Evolutionary conservation across 495 filamentous ascomycete genomes (phyloP), one percentile per base, ranked within the genome.

Genomic region (Penicillium paradoxum): DNA sequence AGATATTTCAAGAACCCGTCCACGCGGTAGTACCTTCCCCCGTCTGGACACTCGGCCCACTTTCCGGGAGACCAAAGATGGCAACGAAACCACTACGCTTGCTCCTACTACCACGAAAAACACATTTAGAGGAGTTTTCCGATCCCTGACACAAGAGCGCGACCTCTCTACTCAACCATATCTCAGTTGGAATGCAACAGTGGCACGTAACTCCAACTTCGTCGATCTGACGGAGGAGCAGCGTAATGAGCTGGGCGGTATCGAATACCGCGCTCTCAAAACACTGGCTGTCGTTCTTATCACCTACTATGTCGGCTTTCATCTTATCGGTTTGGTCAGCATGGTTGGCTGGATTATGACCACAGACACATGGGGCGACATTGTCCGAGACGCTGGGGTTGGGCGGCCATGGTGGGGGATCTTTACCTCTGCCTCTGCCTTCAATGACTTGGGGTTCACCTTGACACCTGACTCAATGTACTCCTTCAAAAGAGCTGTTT

Each of bases 391-490:
- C 2, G 77, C 71, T 59, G 87, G 85, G 4, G 70, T 86, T 59
- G 83, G 74, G 55, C 80, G 83, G 32, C 77, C 79, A 0, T 97
- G 92, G 92, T 97, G 92, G 91, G 90, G 79, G 4, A 83, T 97
- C 53, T 98, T 90, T 73, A 95, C 89, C 2, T 59, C 89, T 14
- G 84, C 77, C 19, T 95, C 92, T 37, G 74, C 89, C 13, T 96
- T 98, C 70, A 95, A 90, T 58, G 90, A 98, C 68, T 69, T 97
- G 22, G 88, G 88, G 8, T 91, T 84, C 55, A 89, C 89, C 1
- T 71, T 97, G 39, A 97, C 90, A 0, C 90, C 93, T 0, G 89
- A 97, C 72, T 95, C 89, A 33, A 95, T 97, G 88, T 76, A 81
- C 37, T 92, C 89, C 0, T 96, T 97, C 65, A 80, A 88, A 60